phyloP scores from a whole-genome alignment of 768 basidiomycete genomes.

The Suillus placidus region DNA sequence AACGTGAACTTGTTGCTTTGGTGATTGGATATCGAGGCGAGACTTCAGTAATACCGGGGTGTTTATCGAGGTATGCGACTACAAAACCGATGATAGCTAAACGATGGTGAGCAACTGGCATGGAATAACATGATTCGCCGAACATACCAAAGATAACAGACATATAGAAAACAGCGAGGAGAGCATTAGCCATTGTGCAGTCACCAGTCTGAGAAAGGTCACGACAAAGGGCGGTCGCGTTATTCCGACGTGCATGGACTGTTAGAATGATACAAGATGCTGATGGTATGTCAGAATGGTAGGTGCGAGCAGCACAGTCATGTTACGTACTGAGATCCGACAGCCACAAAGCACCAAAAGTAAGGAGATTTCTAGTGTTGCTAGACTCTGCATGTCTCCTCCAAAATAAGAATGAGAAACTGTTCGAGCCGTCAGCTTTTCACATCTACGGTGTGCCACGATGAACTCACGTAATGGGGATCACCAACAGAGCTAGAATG shows the following conservation, averaged over 20 bases:
- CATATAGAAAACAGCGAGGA: constrained; percentile 35
- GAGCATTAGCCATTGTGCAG: constrained; percentile 24
- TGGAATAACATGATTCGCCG: constrained; percentile 1
- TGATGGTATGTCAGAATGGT: constrained; percentile 9
- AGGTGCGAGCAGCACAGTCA: background rate
- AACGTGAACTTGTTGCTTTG: constrained; percentile 36
- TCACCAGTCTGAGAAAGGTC: constrained; percentile 30
- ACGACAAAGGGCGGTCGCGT: constrained; percentile 25
- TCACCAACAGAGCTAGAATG: constrained; percentile 15
- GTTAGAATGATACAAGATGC: constrained; percentile 28
- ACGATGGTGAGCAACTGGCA: background rate
- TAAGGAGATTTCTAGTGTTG: constrained; percentile 25
- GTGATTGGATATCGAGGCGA: constrained; percentile 27
- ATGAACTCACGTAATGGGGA: constrained; percentile 25
- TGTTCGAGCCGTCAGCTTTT: constrained; percentile 4
- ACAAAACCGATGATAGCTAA: constrained; percentile 26
- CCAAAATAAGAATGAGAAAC: constrained; percentile 19
- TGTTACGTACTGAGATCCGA: constrained; percentile 20
- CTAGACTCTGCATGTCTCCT: constrained; percentile 21
- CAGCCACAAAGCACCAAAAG: constrained; percentile 26
- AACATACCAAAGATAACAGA: constrained; percentile 30
- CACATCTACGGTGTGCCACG: too few species aligned
- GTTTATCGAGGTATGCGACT: constrained; percentile 32
- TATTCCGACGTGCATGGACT: constrained; percentile 28
- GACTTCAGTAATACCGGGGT: constrained; percentile 29